Evolutionary conservation across 805 yeast species (phyloP).

Genomic region (Candida quercuum): DNA sequence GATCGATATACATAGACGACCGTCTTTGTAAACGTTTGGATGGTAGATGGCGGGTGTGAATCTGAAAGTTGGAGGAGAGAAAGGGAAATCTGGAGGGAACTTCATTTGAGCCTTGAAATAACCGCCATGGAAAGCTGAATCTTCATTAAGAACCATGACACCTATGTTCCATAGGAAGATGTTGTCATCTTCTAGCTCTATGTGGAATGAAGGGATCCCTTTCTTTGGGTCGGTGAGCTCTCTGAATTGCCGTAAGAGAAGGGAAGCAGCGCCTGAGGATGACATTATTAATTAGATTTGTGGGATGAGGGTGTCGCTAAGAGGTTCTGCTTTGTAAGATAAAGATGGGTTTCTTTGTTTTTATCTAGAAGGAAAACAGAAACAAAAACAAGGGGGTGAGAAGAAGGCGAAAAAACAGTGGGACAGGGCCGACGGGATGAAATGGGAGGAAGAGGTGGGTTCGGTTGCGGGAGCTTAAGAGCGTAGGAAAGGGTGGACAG

Average conservation of each 20-base stretch:
- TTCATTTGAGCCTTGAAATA: constrained; percentile 92
- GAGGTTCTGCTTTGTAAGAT: background rate
- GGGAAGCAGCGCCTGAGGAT: constrained; percentile 58
- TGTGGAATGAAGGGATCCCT: constrained; percentile 68
- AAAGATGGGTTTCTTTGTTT: too few species aligned
- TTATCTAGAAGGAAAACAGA: too few species aligned
- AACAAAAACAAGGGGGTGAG: too few species aligned
- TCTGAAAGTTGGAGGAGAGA: constrained; percentile 85
- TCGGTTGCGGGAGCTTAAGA: too few species aligned
- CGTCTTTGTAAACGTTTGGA: constrained; percentile 93
- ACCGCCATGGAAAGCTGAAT: constrained; percentile 90
- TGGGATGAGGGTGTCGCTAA: too few species aligned
- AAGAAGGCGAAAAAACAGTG: too few species aligned
- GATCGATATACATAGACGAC: constrained; percentile 87
- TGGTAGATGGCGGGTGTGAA: constrained; percentile 93
- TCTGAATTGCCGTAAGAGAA: constrained; percentile 86
- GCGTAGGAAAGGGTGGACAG: too few species aligned
- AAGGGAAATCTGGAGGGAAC: constrained; percentile 89
- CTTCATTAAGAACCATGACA: constrained; percentile 85
- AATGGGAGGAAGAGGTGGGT: too few species aligned
- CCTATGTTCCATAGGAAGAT: constrained; percentile 78
- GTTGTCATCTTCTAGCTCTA: constrained; percentile 59
- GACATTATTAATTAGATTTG: constrained; percentile 8
- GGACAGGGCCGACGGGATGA: too few species aligned
- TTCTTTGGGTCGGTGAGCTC: constrained; percentile 92